Evolutionary conservation across 345 rosid species (phyloP).

Genomic region (Melastoma malabathricum): DNA sequence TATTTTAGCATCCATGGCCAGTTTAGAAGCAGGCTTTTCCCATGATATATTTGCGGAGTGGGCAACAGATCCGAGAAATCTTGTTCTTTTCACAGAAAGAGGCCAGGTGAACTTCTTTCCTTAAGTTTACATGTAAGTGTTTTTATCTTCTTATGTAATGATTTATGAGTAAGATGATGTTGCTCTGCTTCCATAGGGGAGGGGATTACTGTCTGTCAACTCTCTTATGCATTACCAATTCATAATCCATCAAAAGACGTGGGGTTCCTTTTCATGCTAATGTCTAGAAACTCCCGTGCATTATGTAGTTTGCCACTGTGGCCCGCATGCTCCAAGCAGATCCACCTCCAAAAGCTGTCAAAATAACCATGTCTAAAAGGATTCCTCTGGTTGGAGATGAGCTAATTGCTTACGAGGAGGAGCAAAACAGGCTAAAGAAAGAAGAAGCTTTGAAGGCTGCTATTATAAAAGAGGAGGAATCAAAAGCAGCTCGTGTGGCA

Average conservation of each 20-base stretch:
- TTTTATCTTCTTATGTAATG: no score
- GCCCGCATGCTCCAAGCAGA: slow-evolving; percentile 98
- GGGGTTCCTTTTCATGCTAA: no score
- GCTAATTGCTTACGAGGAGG: slow-evolving; percentile 90
- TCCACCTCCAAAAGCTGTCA: slow-evolving; percentile 97
- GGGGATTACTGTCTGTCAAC: no score
- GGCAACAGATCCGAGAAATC: slow-evolving; percentile 80
- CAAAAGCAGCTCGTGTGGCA: slow-evolving; percentile 37
- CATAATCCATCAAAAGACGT: no score
- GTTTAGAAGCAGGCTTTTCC: slow-evolving; percentile 94
- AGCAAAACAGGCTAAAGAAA: slow-evolving; percentile 70
- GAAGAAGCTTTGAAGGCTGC: slow-evolving; percentile 89
- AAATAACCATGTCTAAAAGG: slow-evolving; percentile 88
- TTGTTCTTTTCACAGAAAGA: slow-evolving; percentile 86
- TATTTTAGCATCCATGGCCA: slow-evolving; percentile 93
- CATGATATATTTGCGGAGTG: slow-evolving; percentile 94
- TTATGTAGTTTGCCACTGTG: slow-evolving; percentile 66
- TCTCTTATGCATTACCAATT: no score
- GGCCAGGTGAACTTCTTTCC: slow-evolving; percentile 53
- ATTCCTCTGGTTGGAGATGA: slow-evolving; percentile 97
- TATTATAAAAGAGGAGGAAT: slow-evolving; percentile 79
- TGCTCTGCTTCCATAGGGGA: no score
- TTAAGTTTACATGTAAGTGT: no score
- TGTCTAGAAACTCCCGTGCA: no score
- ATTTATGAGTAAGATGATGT: no score